Conservation (phyloP, 495 filamentous ascomycete species). For the Hypoxylon intermedium region DNA sequence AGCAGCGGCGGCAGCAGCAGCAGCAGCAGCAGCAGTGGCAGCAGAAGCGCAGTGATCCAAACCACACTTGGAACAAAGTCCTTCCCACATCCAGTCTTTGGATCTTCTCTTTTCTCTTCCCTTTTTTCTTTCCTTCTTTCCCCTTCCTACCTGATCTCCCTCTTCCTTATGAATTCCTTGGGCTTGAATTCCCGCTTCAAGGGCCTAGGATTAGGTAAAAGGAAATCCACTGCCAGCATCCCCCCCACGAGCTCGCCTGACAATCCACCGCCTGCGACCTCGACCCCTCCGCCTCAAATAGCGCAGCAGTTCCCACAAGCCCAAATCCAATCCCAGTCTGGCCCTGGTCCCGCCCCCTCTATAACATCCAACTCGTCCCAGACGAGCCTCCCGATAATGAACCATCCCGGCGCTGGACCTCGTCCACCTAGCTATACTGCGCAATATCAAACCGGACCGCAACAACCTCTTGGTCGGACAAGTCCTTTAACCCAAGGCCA, state of each 20-base stretch:
- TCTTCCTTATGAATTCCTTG: constrained; percentile 66
- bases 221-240: constrained; percentile 59
- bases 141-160: constrained; percentile 20
- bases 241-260: constrained; percentile 45
- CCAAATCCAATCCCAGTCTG: constrained; percentile 45
- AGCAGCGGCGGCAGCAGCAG: not conserved
- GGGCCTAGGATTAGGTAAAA: constrained; percentile 65
- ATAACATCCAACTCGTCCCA: constrained; percentile 56
- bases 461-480: constrained; percentile 58
- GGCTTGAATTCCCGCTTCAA: constrained; percentile 69
- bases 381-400: constrained; percentile 62
- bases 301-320: constrained; percentile 45
- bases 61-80: constrained; percentile 14
- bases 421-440: constrained; percentile 79
- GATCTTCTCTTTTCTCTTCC: constrained; percentile 21
- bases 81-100: constrained; percentile 26
- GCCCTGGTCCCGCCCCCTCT: constrained; percentile 51
- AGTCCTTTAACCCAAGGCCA: constrained; percentile 56
- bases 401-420: constrained; percentile 62
- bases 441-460: constrained; percentile 65
- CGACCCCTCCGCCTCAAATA: constrained; percentile 55
- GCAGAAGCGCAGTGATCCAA: constrained; percentile 14
- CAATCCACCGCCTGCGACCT: constrained; percentile 47
- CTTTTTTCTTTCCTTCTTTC: constrained; percentile 38
- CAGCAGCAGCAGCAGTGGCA: constrained; percentile 18